Base-by-base conservation (phyloP, 2,329 filamentous ascomycete species). In the Dissoconium aciculare region DNA sequence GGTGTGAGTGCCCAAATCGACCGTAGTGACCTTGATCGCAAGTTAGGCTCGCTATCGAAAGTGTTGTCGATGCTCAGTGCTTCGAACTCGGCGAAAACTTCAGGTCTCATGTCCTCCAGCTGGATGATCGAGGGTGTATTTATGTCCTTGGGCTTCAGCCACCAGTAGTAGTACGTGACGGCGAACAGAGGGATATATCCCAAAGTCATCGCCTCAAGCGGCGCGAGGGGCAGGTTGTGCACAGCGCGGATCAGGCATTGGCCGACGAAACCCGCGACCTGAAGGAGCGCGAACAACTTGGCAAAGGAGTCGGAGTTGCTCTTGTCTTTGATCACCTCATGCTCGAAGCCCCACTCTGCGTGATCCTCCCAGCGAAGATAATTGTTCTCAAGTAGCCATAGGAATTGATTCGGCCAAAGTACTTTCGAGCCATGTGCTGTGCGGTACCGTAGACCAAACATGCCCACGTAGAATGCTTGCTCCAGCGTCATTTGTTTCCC, bases 131-230 rank as follows among this genome's bases (percentile, higher is more conserved):
- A 45, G 5, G 53, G 46, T 10, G 48, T 50, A 33, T 45, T 39
- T 11, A 58, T 49, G 37, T 57, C 52, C 29, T 50, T 51, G 2
- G 54, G 55, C 30, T 57, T 57, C 29, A 50, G 33, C 43, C 51
- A 52, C 53, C 55, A 57, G 27, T 50, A 50, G 32, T 47, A 47
- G 31, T 53, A 54, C 3, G 53, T 53, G 5, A 50, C 38, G 1
- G 47, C 45, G 33, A 55, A 49, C 11, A 52, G 42, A 13, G 52
- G 48, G n/a, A 57, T 47, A 30, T 55, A 55, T 17, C 50, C 50
- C 8, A 57, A 41, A 4, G 53, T 51, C 45, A 53, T 55, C 5
- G 52, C 44, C 28, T 57, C 55, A 2, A 58, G 41, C 11, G 49
- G 51, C 11, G 51, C 48, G 3, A 57, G 44, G 5, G 50, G 47